phyloP scores from a whole-genome alignment of 2,329 filamentous ascomycete species.

The Talaromyces funiculosus region DNA sequence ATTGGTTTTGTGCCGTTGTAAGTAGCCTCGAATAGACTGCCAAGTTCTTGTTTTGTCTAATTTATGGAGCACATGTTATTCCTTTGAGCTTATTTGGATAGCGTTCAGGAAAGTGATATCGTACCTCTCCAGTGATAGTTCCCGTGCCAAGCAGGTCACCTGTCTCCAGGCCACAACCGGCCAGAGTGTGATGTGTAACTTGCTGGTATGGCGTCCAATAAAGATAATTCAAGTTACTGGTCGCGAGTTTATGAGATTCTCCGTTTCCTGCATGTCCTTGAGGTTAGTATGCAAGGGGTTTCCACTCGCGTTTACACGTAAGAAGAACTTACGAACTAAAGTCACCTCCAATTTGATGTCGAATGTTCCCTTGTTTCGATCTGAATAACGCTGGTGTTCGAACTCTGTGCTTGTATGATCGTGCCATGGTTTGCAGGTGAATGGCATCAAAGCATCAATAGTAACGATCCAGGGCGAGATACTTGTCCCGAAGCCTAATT shows the following conservation, averaged over 20 bases:
- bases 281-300: neutral
- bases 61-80: neutral
- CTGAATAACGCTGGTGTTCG: constrained; percentile 1
- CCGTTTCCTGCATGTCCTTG: neutral
- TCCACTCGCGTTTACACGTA: neutral
- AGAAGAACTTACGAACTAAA: neutral
- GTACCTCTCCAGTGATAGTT: constrained; percentile 23
- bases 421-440: constrained; percentile 18
- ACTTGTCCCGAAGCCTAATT: constrained; percentile 50
- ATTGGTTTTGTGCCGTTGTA: constrained; percentile 21
- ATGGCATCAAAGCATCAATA: constrained; percentile 50
- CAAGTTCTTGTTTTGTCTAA: constrained; percentile 16
- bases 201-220: constrained; percentile 28
- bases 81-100: neutral
- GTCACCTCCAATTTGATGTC: neutral
- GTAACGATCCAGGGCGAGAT: constrained; percentile 60
- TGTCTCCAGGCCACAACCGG: constrained; percentile 24
- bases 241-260: constrained; percentile 4
- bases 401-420: constrained; percentile 8
- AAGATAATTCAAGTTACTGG: constrained; percentile 13
- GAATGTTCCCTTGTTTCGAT: neutral
- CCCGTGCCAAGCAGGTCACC: constrained; percentile 30
- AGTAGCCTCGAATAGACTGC: constrained; percentile 27
- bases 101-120: neutral
- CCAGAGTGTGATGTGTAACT: constrained; percentile 26